Conservation (phyloP, 2,329 filamentous ascomycete species). For the Curvularia sp. region DNA sequence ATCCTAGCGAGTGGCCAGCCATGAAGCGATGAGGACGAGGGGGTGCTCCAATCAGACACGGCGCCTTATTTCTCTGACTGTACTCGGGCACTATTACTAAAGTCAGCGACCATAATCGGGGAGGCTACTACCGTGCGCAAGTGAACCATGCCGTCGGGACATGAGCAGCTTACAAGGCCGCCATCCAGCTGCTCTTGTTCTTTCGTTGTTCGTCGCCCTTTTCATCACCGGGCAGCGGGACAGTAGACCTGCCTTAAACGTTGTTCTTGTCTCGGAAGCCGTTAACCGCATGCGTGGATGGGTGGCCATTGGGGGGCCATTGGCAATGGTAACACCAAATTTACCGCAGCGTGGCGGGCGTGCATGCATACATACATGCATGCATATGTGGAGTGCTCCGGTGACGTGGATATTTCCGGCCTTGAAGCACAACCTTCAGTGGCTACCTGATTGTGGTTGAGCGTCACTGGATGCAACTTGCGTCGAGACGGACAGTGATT, state of each 20-base stretch:
- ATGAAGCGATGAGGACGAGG: constrained; percentile 17
- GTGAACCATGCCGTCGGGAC: constrained; percentile 23
- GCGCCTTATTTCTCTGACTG: constrained; percentile 8
- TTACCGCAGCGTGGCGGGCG: constrained; percentile 11
- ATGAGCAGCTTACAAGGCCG: constrained; percentile 8
- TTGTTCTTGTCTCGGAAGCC: constrained; percentile 16
- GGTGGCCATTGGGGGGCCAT: constrained; percentile 7
- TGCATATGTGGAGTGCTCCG: constrained; percentile 12
- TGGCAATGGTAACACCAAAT: constrained; percentile 10
- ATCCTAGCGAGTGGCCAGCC: constrained; percentile 9
- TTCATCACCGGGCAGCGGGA: constrained; percentile 21
- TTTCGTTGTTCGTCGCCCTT: constrained; percentile 8
- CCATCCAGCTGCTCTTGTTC: neutral
- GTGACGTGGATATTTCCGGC: constrained; percentile 15
- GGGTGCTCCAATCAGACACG: constrained; percentile 11
- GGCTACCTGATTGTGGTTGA: constrained; percentile 18
- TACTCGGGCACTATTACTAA: constrained; percentile 12
- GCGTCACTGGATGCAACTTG: constrained; percentile 8
- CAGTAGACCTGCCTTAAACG: constrained; percentile 11
- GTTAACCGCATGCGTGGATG: constrained; percentile 6
- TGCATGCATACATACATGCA: constrained; percentile 2
- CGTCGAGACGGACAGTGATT: constrained; percentile 10
- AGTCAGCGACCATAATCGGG: constrained; percentile 13
- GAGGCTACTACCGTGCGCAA: constrained; percentile 12
- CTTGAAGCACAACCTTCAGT: constrained; percentile 13